A percentile compares a stretch with the other conserved stretches of the same genome.
These are phyloP conservation scores for Ophioceras dolichostomum DNA, from an alignment of 2,329 filamentous ascomycete genomes.

Conservation along the genomic window DNA sequence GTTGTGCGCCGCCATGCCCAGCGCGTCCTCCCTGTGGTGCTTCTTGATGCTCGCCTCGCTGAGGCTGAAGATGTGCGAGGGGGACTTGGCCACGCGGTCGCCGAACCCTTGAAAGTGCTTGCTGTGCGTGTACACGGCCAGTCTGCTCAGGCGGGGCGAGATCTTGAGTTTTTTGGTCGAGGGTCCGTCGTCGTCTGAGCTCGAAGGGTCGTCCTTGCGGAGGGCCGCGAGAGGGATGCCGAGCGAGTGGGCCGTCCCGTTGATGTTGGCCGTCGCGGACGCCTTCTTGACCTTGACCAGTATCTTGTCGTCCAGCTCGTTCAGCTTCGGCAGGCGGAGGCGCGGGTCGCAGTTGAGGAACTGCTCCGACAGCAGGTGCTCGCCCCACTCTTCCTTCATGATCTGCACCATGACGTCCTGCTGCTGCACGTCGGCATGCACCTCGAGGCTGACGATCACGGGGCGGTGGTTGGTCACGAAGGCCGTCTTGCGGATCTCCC, in stretches of 20 bases:
- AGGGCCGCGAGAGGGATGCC: slow-evolving; percentile 18
- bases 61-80: slow-evolving; percentile 73
- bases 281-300: slow-evolving; percentile 67
- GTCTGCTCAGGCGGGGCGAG: slow-evolving; percentile 54
- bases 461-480: slow-evolving; percentile 68
- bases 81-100: slow-evolving; percentile 46
- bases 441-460: slow-evolving; percentile 83
- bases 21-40: slow-evolving; percentile 48
- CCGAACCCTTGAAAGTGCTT: slow-evolving; percentile 67
- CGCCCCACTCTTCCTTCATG: slow-evolving; percentile 80
- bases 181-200: slow-evolving; percentile 29
- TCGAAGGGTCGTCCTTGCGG: slow-evolving; percentile 24
- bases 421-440: slow-evolving; percentile 71
- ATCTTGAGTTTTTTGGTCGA: slow-evolving; percentile 31
- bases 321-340: slow-evolving; percentile 53
- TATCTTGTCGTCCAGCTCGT: slow-evolving; percentile 67
- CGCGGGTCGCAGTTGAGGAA: slow-evolving; percentile 37
- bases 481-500: slow-evolving; percentile 64
- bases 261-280: slow-evolving; percentile 14
- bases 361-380: slow-evolving; percentile 52
- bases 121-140: slow-evolving; percentile 80
- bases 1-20: slow-evolving; percentile 78
- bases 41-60: slow-evolving; percentile 63
- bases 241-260: slow-evolving; percentile 13
- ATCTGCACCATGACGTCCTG: slow-evolving; percentile 90